phyloP scores from a whole-genome alignment of 1,284 basidiomycete species.

The Ceratobasidium theobromae region DNA sequence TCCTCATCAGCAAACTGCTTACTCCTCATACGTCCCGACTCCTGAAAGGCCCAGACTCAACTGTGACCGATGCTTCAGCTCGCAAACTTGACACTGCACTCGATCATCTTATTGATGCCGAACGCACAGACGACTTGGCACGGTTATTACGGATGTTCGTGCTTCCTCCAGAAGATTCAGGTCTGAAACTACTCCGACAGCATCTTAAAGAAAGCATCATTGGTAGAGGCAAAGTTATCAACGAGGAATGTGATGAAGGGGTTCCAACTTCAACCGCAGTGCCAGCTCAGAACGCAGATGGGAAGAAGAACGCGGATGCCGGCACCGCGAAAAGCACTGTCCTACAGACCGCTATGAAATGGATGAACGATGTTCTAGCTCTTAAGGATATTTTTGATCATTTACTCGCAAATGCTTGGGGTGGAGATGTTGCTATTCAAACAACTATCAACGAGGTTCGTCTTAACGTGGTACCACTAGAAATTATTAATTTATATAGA shows the following conservation, averaged over 20 bases:
- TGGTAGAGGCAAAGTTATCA: slow-evolving; percentile 79
- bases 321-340: slow-evolving; percentile 43
- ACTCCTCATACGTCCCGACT: slow-evolving; percentile 17
- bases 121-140: slow-evolving; percentile 75
- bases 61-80: slow-evolving; percentile 67
- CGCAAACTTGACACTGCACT: slow-evolving; percentile 80
- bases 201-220: slow-evolving; percentile 77
- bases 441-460: slow-evolving; percentile 83
- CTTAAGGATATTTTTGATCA: slow-evolving; percentile 90
- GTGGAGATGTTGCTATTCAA: slow-evolving; percentile 77
- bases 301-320: slow-evolving; percentile 55
- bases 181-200: slow-evolving; percentile 43
- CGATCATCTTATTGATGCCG: slow-evolving; percentile 82
- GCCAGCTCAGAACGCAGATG: slow-evolving; percentile 45
- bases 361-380: slow-evolving; percentile 92
- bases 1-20: slow-evolving; percentile 44
- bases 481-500: neutral
- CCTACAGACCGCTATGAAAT: slow-evolving; percentile 66
- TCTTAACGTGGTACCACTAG: neutral
- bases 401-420: slow-evolving; percentile 73
- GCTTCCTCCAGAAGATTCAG: slow-evolving; percentile 54
- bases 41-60: slow-evolving; percentile 2
- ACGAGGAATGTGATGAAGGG: slow-evolving; percentile 49
- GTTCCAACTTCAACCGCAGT: slow-evolving; percentile 47
- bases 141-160: slow-evolving; percentile 80